These are phyloP conservation scores for Hygrocybe coccinea DNA, from an alignment of 768 basidiomycete genomes.

Conservation along the genomic window DNA sequence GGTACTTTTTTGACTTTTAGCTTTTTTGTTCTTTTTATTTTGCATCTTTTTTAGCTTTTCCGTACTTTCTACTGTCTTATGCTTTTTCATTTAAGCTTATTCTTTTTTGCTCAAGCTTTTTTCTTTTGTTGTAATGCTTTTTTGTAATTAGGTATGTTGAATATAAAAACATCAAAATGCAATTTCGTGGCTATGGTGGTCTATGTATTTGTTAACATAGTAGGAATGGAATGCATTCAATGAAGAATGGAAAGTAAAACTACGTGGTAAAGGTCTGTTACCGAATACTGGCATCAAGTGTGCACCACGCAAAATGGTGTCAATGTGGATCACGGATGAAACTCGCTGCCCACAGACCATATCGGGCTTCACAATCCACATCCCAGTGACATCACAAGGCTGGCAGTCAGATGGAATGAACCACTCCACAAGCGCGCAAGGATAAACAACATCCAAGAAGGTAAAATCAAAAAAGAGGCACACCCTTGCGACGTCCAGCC, in stretches of 20 bases:
- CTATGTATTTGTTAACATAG: slow-evolving; percentile 5
- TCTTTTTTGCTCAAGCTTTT: too few species aligned
- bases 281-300: neutral
- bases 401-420: slow-evolving; percentile 14
- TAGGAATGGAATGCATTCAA: slow-evolving; percentile 1
- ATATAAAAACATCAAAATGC: too few species aligned
- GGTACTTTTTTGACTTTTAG: too few species aligned
- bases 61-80: too few species aligned
- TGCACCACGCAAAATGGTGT: slow-evolving; percentile 9
- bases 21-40: too few species aligned
- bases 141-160: too few species aligned
- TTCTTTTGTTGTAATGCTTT: too few species aligned
- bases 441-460: slow-evolving; percentile 8
- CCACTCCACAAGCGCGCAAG: slow-evolving; percentile 33
- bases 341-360: neutral
- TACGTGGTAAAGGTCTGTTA: neutral
- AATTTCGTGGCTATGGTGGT: slow-evolving; percentile 2
- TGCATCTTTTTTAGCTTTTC: too few species aligned
- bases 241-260: neutral
- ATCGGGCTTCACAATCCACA: slow-evolving; percentile 22
- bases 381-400: slow-evolving; percentile 28
- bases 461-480: slow-evolving; percentile 25
- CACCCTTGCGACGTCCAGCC: slow-evolving; percentile 24
- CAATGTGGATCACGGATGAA: slow-evolving; percentile 22
- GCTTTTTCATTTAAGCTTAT: too few species aligned